Evolutionary conservation across 306 rosid genomes (phyloP).

Genomic region (Cucurbita pepo): DNA sequence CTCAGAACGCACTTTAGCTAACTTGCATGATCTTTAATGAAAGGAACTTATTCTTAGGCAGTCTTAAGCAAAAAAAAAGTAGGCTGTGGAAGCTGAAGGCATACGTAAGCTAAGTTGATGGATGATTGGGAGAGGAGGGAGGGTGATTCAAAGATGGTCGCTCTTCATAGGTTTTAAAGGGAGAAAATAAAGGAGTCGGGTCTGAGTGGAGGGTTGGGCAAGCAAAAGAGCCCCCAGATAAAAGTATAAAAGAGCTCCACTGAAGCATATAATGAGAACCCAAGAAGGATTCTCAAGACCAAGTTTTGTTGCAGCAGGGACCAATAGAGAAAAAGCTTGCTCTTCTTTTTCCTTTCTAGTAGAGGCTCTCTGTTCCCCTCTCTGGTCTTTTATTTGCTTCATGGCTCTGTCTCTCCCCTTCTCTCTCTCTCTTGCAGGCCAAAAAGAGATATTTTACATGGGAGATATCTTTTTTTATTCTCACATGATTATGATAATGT

Average conservation of each 20-base stretch:
- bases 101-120: not conserved
- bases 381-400: not conserved
- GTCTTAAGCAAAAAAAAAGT: not conserved
- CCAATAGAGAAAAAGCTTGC: not conserved
- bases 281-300: not conserved
- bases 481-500: not conserved
- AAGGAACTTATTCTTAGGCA: not conserved
- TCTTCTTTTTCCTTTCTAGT: not conserved
- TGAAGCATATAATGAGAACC: no score
- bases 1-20: not conserved
- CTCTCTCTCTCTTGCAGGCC: not conserved
- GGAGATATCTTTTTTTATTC: not conserved
- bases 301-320: not conserved
- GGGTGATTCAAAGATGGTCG: conserved; percentile 5
- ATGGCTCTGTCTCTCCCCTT: not conserved
- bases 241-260: conserved; percentile 11
- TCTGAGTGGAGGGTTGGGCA: conserved; percentile 7
- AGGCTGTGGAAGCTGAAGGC: not conserved
- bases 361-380: not conserved
- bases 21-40: not conserved
- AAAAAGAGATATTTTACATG: not conserved
- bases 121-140: not conserved
- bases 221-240: conserved; percentile 22
- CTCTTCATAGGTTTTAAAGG: not conserved
- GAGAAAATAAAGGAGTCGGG: not conserved